These are phyloP conservation scores for Glycine soja DNA, from an alignment of 306 rosid genomes.

Conservation along the genomic window DNA sequence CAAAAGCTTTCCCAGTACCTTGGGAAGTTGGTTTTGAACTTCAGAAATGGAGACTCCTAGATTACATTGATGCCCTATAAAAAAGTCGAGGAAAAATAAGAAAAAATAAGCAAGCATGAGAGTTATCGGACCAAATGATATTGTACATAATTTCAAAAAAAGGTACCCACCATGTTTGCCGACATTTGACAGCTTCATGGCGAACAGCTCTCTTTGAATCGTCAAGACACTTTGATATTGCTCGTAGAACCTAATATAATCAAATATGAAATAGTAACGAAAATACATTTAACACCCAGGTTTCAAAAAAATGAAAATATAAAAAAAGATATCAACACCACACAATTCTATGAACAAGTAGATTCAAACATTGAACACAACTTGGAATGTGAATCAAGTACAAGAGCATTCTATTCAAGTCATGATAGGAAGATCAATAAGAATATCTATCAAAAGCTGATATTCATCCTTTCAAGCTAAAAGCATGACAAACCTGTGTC, in stretches of 20 bases:
- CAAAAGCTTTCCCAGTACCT: constrained; percentile 13
- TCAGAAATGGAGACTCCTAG: constrained; percentile 59
- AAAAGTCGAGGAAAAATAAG: constrained; percentile 29
- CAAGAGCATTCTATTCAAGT: background rate
- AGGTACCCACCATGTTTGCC: constrained; percentile 80
- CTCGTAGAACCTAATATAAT: constrained; percentile 64
- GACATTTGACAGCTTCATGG: constrained; percentile 84
- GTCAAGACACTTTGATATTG: constrained; percentile 68
- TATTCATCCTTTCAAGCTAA: constrained; percentile 27
- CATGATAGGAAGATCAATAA: background rate
- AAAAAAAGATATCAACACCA: background rate
- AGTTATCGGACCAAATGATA: background rate
- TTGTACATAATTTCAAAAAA: background rate
- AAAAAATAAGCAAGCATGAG: background rate
- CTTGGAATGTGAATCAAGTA: constrained; percentile 14
- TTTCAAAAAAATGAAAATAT: background rate
- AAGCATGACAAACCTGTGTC: constrained; percentile 66
- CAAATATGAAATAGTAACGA: constrained; percentile 19
- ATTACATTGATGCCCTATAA: constrained; percentile 71
- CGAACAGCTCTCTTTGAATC: constrained; percentile 88
- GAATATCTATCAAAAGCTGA: background rate
- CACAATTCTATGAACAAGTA: background rate
- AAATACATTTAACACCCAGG: constrained; percentile 1
- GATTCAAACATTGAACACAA: constrained; percentile 30
- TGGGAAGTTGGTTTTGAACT: constrained; percentile 31